Evolutionary conservation across 768 basidiomycete genomes (phyloP).

Genomic region (Collybia mongolica): DNA sequence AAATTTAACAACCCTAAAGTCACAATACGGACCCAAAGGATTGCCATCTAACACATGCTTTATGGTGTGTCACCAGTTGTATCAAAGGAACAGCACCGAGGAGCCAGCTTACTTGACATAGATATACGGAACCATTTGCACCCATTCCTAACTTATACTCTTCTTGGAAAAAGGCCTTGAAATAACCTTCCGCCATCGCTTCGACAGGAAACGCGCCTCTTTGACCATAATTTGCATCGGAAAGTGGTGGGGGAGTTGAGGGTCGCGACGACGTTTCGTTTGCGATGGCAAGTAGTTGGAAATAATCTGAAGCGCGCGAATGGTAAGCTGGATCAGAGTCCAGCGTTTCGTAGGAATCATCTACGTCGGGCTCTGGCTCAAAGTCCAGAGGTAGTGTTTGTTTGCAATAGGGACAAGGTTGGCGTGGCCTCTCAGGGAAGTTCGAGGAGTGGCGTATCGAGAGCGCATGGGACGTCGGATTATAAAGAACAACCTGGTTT

Average conservation of each 20-base stretch:
- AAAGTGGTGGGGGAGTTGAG: slow-evolving; percentile 42
- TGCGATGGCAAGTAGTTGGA: slow-evolving; percentile 70
- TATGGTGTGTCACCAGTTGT: not conserved
- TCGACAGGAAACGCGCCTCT: slow-evolving; percentile 58
- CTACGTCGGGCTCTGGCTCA: slow-evolving; percentile 23
- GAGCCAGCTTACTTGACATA: slow-evolving; percentile 67
- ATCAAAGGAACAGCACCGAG: not conserved
- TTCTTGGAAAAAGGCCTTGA: slow-evolving; percentile 89
- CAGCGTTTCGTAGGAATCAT: slow-evolving; percentile 30
- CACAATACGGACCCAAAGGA: slow-evolving; percentile 55
- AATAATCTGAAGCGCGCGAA: slow-evolving; percentile 73
- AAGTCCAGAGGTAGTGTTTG: slow-evolving; percentile 52
- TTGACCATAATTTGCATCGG: slow-evolving; percentile 2
- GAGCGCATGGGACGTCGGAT: slow-evolving; percentile 81
- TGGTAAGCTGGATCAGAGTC: slow-evolving; percentile 41
- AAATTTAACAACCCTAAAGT: slow-evolving; percentile 1
- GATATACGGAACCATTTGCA: slow-evolving; percentile 86
- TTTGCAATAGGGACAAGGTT: slow-evolving; percentile 75
- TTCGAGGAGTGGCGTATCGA: slow-evolving; percentile 48
- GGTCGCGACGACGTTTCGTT: slow-evolving; percentile 63
- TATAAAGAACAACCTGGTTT: slow-evolving; percentile 86
- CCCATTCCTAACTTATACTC: slow-evolving; percentile 92
- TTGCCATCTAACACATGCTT: slow-evolving; percentile 66
- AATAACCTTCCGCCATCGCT: slow-evolving; percentile 89
- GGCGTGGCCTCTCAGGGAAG: slow-evolving; percentile 16